phyloP scores from a whole-genome alignment of 805 yeast species.

The Teunomyces barrocoloradensis region DNA sequence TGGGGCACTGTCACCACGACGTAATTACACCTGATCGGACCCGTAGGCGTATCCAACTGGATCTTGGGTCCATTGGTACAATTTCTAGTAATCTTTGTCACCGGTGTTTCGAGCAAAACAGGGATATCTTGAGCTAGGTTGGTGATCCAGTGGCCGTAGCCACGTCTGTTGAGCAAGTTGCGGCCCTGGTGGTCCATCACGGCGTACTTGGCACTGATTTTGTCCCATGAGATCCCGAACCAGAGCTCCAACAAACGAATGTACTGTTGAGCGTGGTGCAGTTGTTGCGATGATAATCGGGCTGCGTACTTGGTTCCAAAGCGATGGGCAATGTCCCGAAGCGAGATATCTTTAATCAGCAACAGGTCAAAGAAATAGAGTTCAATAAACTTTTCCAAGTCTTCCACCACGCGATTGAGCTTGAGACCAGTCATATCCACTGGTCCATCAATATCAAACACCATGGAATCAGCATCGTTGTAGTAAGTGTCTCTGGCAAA shows the following conservation, averaged over 20 bases:
- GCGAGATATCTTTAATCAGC: conserved; percentile 49
- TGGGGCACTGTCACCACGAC: conserved; percentile 76
- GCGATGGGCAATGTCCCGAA: conserved; percentile 46
- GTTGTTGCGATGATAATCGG: conserved; percentile 52
- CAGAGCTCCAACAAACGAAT: conserved; percentile 67
- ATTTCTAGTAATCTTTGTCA: conserved; percentile 10
- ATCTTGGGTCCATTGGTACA: neutral
- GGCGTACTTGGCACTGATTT: conserved; percentile 66
- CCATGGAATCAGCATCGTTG: conserved; percentile 43
- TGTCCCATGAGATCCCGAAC: conserved; percentile 73
- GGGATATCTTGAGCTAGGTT: conserved; percentile 40
- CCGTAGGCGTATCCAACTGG: neutral
- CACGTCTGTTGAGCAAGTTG: conserved; percentile 64
- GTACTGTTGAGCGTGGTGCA: conserved; percentile 48
- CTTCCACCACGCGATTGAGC: conserved; percentile 43
- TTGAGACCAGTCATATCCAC: conserved; percentile 28
- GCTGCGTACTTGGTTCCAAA: conserved; percentile 47
- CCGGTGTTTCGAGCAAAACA: conserved; percentile 29
- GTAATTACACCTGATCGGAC: conserved; percentile 45
- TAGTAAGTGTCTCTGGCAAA: conserved; percentile 35
- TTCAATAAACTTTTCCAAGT: conserved; percentile 59
- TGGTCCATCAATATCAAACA: conserved; percentile 31
- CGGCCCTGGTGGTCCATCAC: conserved; percentile 74
- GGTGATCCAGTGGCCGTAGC: conserved; percentile 53
- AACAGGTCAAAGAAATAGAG: conserved; percentile 50